Base-by-base conservation (phyloP, 495 filamentous ascomycete genomes). In the Articulospora tetracladia region DNA sequence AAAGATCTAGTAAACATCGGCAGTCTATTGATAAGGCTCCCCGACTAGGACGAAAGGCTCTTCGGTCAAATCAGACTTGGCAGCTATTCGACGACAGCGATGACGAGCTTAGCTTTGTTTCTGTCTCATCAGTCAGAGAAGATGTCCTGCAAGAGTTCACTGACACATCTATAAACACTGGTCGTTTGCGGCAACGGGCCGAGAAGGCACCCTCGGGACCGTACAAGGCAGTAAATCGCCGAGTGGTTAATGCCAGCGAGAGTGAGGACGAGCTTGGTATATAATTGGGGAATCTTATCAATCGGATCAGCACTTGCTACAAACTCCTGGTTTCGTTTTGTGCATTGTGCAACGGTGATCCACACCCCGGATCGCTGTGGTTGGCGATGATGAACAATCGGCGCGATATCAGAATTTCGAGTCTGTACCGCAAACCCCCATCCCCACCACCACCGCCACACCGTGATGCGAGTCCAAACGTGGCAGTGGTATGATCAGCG, bases 191-290 rank as follows among this genome's bases (percentile, higher is more conserved):
- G 26, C 36, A 54, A 47, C 56, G 34, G 22, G 24, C 12, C 49
- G 25, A 54, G 44, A 44, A 20, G 39, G 48, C 20, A 25, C 7
- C 28, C 23, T 23, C 10, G 53, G 20, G 8, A 25, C 32, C 20
- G 11, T 23, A 7, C 3, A 55, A 32, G 28, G 22, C 39, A 12
- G 17, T n/a, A 3, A 12, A 44, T 11, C 39, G 39, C 11, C 39
- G 39, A 15, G n/a, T 30, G 41, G n/a, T 53, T 15, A n/a, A 25
- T 44, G 51, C 47, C 50, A 55, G 32, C 24, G 67, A 64, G 25
- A 74, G 72, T 56, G 74, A 74, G 28, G 74, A 77, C 39, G 74
- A 76, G 65, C 69, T 76, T 39, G 69, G 72, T 39, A 67, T 71
- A 51, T 75, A 61, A 55, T 39, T 6, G 15, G 12, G n/a, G n/a